Percentiles rank a stretch among this genome's conserved stretches.
These are phyloP conservation scores for Potentilla sterilis DNA, from an alignment of 306 rosid genomes.

Conservation along the genomic window DNA sequence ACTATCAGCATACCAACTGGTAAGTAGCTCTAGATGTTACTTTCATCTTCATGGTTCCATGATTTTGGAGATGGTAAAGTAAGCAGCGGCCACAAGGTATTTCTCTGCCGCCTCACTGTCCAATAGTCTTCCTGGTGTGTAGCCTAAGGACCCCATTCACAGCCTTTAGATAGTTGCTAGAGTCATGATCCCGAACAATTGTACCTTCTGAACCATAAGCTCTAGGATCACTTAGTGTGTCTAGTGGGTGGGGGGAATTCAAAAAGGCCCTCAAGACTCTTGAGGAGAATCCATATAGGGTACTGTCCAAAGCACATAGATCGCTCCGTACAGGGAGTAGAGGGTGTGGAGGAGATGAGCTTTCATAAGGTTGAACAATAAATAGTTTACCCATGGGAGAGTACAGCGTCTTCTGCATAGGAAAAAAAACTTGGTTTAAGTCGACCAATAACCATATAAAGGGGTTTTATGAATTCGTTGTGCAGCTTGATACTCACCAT, in stretches of 20 bases:
- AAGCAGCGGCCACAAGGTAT: constrained; percentile 45
- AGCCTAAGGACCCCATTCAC: constrained; percentile 44
- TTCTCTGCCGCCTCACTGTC: constrained; percentile 39
- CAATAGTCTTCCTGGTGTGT: constrained; percentile 31
- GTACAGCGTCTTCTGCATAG: constrained; percentile 67
- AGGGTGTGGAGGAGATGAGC: constrained; percentile 76
- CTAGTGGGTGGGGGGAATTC: constrained; percentile 65
- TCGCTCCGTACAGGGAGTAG: constrained; percentile 54
- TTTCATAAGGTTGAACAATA: constrained; percentile 75
- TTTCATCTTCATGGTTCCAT: constrained; percentile 40
- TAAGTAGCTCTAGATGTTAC: constrained; percentile 23
- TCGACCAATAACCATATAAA: background rate
- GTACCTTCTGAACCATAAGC: constrained; percentile 74
- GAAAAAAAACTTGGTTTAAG: background rate
- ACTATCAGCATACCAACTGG: background rate
- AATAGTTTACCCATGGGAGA: constrained; percentile 65
- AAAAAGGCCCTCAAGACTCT: constrained; percentile 49
- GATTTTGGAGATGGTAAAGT: constrained; percentile 48
- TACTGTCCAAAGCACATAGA: constrained; percentile 42
- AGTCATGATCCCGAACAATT: constrained; percentile 62
- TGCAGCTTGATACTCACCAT: constrained; percentile 40
- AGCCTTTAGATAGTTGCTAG: constrained; percentile 64
- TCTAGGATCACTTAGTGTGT: constrained; percentile 65
- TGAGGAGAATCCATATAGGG: constrained; percentile 42
- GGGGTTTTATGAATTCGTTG: background rate